These are phyloP conservation scores for Linaria vulgaris DNA, from an alignment of 257 asterid genomes.

Conservation along the genomic window DNA sequence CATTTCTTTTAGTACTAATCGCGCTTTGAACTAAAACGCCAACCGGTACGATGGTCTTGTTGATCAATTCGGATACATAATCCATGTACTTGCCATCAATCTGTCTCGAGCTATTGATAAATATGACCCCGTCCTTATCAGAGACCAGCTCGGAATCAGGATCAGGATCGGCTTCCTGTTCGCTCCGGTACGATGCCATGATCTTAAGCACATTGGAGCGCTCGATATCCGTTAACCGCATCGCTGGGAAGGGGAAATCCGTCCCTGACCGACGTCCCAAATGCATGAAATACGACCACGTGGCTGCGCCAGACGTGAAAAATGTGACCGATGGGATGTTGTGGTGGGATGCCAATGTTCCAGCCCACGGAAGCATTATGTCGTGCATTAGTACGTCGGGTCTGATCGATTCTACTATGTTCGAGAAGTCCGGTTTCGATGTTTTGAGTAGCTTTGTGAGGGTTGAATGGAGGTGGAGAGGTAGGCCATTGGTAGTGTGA, in stretches of 20 bases:
- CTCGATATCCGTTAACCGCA: constrained; percentile 26
- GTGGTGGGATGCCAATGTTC: constrained; percentile 17
- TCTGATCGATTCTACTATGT: constrained; percentile 23
- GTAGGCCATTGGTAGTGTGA: constrained; percentile 62
- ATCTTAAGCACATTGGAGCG: constrained; percentile 7
- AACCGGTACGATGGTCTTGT: constrained; percentile 27
- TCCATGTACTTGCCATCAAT: constrained; percentile 52
- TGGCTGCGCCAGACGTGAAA: constrained; percentile 35
- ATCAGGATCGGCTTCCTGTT: constrained; percentile 28
- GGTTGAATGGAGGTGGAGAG: constrained; percentile 43
- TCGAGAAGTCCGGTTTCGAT: constrained; percentile 34
- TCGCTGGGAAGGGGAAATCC: constrained; percentile 31
- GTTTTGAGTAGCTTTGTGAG: constrained; percentile 32
- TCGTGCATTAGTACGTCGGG: constrained; percentile 51
- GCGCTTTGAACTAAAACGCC: constrained; percentile 30
- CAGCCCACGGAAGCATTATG: constrained; percentile 38
- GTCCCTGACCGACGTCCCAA: neutral
- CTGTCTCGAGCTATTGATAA: constrained; percentile 38
- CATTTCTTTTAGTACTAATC: neutral
- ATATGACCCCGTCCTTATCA: neutral
- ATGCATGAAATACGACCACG: constrained; percentile 29
- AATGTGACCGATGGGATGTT: constrained; percentile 33
- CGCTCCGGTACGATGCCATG: neutral
- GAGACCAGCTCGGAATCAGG: constrained; percentile 26
- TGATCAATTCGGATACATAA: constrained; percentile 19